phyloP scores from a whole-genome alignment of 768 basidiomycete genomes.

The Xerocomellus chrysenteron region DNA sequence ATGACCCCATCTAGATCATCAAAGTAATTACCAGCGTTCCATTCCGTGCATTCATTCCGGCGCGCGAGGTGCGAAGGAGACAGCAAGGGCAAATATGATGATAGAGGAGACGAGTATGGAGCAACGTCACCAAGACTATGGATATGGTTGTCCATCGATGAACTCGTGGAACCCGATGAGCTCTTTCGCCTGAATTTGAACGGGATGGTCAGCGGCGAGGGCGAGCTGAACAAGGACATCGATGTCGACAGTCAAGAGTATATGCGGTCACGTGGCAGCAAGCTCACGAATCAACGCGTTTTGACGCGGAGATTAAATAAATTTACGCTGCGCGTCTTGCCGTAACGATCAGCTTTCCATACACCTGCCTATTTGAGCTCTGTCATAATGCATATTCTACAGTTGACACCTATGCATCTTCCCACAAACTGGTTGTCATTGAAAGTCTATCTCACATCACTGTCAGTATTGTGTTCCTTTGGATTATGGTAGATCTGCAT shows the following conservation, averaged over 20 bases:
- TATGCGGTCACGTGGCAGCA: constrained; percentile 33
- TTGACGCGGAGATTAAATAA: neutral
- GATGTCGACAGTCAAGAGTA: constrained; percentile 26
- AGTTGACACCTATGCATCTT: too few relatives aligned
- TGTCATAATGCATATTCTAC: too few relatives aligned
- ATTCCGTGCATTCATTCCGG: constrained; percentile 1
- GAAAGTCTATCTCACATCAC: too few relatives aligned
- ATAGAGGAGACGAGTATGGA: constrained; percentile 19
- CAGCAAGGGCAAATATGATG: constrained; percentile 20
- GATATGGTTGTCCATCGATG: neutral
- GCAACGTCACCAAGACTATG: neutral
- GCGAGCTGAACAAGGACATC: constrained; percentile 21
- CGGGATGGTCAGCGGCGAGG: constrained; percentile 17
- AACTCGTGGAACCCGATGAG: constrained; percentile 17
- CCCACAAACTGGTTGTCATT: too few relatives aligned
- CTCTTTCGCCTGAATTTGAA: constrained; percentile 23
- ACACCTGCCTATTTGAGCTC: too few relatives aligned
- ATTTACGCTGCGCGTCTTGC: neutral
- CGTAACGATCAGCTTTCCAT: neutral
- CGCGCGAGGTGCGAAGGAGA: constrained; percentile 16
- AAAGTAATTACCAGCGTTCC: constrained; percentile 1
- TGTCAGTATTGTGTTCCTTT: too few relatives aligned
- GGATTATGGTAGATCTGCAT: too few relatives aligned
- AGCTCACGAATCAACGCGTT: constrained; percentile 32
- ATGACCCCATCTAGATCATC: neutral